Conservation (phyloP, 345 rosid genomes). For the Draba incana region DNA sequence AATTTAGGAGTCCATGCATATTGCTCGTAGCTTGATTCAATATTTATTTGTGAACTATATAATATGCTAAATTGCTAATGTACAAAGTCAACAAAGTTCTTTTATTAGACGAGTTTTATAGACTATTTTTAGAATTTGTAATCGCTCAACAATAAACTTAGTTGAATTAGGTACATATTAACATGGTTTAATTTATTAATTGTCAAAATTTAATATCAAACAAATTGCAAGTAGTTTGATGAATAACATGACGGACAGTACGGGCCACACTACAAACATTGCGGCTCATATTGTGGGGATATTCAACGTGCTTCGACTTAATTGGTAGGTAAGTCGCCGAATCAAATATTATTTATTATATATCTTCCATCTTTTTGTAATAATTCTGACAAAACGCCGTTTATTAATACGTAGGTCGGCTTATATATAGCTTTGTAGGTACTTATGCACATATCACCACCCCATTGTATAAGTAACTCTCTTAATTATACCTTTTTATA, state of each 20-base stretch:
- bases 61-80: not conserved
- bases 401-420: slow-evolving; percentile 28
- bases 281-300: slow-evolving; percentile 33
- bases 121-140: not conserved
- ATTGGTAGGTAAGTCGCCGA: slow-evolving; percentile 31
- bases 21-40: not conserved
- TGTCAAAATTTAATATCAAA: not conserved
- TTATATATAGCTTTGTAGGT: slow-evolving; percentile 33
- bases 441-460: slow-evolving; percentile 16
- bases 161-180: not conserved
- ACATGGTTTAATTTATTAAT: not conserved
- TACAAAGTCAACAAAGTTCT: not conserved
- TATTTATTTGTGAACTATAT: not conserved
- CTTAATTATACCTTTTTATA: not conserved
- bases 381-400: not conserved
- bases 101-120: not conserved
- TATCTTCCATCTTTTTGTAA: not conserved
- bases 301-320: slow-evolving; percentile 22
- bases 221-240: slow-evolving; percentile 24
- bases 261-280: slow-evolving; percentile 27
- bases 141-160: too few species aligned
- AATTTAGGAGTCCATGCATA: too few species aligned
- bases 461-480: slow-evolving; percentile 6
- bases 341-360: not conserved
- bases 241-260: slow-evolving; percentile 32